phyloP scores from a whole-genome alignment of 106 monocot species.

The Vanilla planifolia region DNA sequence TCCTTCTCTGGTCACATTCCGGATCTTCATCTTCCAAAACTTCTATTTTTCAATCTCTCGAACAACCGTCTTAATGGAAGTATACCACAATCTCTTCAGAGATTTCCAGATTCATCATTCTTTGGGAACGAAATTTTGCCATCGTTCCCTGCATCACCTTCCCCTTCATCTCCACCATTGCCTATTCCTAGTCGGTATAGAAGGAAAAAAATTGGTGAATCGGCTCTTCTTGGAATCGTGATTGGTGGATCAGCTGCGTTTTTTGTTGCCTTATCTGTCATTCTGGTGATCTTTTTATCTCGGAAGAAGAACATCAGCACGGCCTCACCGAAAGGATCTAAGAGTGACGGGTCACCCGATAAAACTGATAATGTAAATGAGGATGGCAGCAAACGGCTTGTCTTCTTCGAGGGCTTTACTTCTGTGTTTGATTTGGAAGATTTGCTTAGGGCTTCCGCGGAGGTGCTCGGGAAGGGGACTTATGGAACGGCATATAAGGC shows the following conservation, averaged over 20 bases:
- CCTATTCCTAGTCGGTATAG: background rate
- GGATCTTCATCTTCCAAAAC: slow-evolving; percentile 34
- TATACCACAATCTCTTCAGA: slow-evolving; percentile 36
- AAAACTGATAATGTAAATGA: slow-evolving; percentile 34
- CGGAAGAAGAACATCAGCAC: slow-evolving; percentile 4
- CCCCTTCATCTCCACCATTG: background rate
- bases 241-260: slow-evolving; percentile 23
- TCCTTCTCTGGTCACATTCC: slow-evolving; percentile 44
- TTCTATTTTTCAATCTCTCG: slow-evolving; percentile 37
- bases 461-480: slow-evolving; percentile 82
- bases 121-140: slow-evolving; percentile 29
- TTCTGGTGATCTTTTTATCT: slow-evolving; percentile 9
- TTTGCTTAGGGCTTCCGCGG: slow-evolving; percentile 71
- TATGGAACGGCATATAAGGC: slow-evolving; percentile 81
- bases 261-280: slow-evolving; percentile 12
- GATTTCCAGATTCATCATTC: slow-evolving; percentile 41
- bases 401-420: slow-evolving; percentile 70
- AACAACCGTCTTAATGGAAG: slow-evolving; percentile 38
- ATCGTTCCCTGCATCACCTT: slow-evolving; percentile 1
- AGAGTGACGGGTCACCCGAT: slow-evolving; percentile 42
- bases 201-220: slow-evolving; percentile 16
- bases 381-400: slow-evolving; percentile 48
- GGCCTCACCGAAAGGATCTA: slow-evolving; percentile 19
- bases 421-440: slow-evolving; percentile 80
- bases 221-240: slow-evolving; percentile 35